Evolutionary conservation across 2,329 filamentous ascomycete species (phyloP).

Genomic region (Fusarium sp.): DNA sequence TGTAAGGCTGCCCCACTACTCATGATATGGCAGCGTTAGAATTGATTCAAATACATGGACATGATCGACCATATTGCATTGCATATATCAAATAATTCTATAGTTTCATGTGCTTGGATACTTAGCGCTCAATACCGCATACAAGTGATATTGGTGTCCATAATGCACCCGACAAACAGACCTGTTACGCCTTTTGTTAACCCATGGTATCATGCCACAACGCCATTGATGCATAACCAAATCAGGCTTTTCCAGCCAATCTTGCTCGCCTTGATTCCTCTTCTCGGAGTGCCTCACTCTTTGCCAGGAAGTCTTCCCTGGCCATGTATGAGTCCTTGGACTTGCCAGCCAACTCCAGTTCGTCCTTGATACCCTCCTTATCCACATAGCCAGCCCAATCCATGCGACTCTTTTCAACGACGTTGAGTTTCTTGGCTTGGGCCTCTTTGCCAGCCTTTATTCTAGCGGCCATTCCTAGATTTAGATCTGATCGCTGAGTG

Average conservation of each 20-base stretch:
- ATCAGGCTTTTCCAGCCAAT: conserved; percentile 53
- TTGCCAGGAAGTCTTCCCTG: conserved; percentile 72
- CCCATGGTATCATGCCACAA: conserved; percentile 46
- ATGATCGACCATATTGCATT: no score
- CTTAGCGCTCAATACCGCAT: no score
- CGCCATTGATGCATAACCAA: conserved; percentile 25
- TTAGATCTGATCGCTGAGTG: conserved; percentile 64
- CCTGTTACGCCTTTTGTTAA: background rate
- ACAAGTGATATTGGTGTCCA: background rate
- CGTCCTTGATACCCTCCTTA: conserved; percentile 76
- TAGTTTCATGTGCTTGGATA: no score
- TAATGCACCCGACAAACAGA: background rate
- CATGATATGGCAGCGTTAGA: background rate
- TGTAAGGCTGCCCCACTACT: conserved; percentile 46
- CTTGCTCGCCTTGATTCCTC: conserved; percentile 68
- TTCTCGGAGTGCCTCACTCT: conserved; percentile 71
- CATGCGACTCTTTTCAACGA: conserved; percentile 77
- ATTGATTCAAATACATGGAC: background rate
- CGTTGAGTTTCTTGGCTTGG: conserved; percentile 73
- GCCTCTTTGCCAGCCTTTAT: conserved; percentile 61
- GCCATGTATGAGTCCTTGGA: conserved; percentile 72
- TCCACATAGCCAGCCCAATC: conserved; percentile 79
- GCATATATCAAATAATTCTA: no score
- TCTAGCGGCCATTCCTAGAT: conserved; percentile 64
- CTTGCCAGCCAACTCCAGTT: conserved; percentile 72